Evolutionary conservation across 225 moss, liverwort and hornwort genomes (phyloP), one percentile per base, ranked within the genome.

Genomic region (Polytrichum commune): DNA sequence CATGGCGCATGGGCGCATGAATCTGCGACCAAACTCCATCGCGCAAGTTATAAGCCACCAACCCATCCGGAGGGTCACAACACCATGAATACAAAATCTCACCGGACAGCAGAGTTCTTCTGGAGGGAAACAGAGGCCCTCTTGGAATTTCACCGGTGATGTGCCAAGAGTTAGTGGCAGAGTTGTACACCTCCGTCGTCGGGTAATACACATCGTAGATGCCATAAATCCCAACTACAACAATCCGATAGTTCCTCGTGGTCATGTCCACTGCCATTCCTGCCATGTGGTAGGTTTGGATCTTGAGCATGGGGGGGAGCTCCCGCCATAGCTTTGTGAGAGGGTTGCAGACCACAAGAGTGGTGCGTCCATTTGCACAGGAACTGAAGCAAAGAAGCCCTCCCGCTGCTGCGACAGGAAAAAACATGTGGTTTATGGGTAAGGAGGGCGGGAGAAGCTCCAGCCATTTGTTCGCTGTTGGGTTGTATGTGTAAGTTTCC

Each of bases 1-100:
- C 66, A 27, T 79, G 74, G 35, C 73, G 69, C 79, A 86, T 82
- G 5, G 82, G 82, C 13, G 82, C 76, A 28, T 79, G 79, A 8
- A 79, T 82, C 28, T 77, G 79, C 32, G 67, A 82, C 85, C 85
- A 86, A 4, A 63, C 72, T 13, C 81, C 82, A 65, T 76, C 74
- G 28, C 27, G 70, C 55, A 86, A 65, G 27, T 86, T 70, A 24
- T 83, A 86, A 0, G 83, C 81, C 19, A 89, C 83, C 19, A 89
- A 68, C 19, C 86, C 86, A 27, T 89, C 86, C 0, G 86, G 86
- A 1, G 86, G 83, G 33, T 83, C 83, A 22, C 89, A 85, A 64
- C 89, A 85, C 89, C 86, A 89, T 8, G 83, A 86, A 32, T 85
- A 86, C 24, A 89, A 66, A 33, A 86, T 55, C 3, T 81, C 89